Evolutionary conservation across 768 basidiomycete genomes (phyloP), one percentile per base, ranked within the genome.

Genomic region (Mycena latifolia): DNA sequence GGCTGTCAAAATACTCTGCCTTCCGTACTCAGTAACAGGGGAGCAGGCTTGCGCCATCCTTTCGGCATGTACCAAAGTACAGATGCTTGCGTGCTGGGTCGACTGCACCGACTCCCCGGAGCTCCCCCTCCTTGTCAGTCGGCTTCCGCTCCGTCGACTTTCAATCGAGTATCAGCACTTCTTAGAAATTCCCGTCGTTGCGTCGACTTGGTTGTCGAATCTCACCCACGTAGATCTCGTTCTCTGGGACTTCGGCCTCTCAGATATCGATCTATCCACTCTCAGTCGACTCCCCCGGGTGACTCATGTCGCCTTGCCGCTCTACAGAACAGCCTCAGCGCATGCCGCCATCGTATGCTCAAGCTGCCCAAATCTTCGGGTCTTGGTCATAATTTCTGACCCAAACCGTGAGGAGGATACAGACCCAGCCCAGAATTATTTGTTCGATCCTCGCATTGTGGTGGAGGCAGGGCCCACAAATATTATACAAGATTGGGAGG

Each of bases 211-310:
- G 43, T 25, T 60, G 2, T n/a, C 33, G 14, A 24, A 5, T 5
- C 20, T 65, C 35, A 65, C 58, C 4, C 64, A 65, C 29, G 22
- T 65, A 9, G 58, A 60, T 20, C 31, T 65, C 25, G 14, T 29
- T 12, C 22, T 59, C 35, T 33, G 43, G 51, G 10, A 18, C 6
- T n/a, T 5, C 20, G 1, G 10, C 5, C 17, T 37, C 4, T 18
- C 27, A 6, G 10, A 11, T 25, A 25, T 43, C 11, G 25, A 35
- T 12, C 27, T 53, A 9, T 45, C 15, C 25, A 43, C 7, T 14
- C 51, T 65, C n/a, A 11, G 22, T 14, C 51, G n/a, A 25, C 46
- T 65, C 25, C 64, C 64, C 7, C 39, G n/a, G 9, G 29, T 65
- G 27, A 65, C 57, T 9, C 64, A 65, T 31, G 10, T 60, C 33